Percentiles rank a stretch among this genome's conserved stretches.
phyloP scores from a whole-genome alignment of 108 stramenopile species.

The Skeletonema grethae region DNA sequence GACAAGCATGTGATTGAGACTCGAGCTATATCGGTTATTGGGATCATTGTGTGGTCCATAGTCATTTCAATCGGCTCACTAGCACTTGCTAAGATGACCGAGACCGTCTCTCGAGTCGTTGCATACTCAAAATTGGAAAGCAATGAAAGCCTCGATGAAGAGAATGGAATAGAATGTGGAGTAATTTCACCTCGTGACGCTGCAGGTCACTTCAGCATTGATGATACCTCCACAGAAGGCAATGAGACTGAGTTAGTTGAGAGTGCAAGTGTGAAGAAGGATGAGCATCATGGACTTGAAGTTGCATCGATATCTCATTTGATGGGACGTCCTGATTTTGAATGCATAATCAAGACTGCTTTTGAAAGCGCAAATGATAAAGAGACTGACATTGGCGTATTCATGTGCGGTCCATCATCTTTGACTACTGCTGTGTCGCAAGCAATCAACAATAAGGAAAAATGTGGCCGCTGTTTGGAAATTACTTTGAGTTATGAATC shows the following conservation, averaged over 20 bases:
- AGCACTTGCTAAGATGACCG: conserved; percentile 6
- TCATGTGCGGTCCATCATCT: conserved; percentile 45
- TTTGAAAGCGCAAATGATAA: conserved; percentile 1
- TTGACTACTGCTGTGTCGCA: conserved; percentile 27
- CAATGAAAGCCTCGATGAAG: background rate
- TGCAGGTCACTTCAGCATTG: background rate
- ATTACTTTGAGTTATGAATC: background rate
- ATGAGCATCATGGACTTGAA: background rate
- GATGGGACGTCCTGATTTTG: conserved; percentile 17
- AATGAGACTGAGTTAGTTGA: background rate
- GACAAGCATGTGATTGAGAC: conserved; percentile 26
- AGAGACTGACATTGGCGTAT: conserved; percentile 26
- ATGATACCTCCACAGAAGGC: background rate
- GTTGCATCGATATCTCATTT: conserved; percentile 7
- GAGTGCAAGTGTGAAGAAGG: background rate
- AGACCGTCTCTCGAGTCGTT: conserved; percentile 1
- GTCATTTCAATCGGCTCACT: conserved; percentile 8
- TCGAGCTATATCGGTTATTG: conserved; percentile 14
- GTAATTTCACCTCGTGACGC: background rate
- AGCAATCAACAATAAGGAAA: conserved; percentile 19
- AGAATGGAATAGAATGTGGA: conserved; percentile 15
- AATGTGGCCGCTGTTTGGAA: background rate
- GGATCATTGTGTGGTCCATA: conserved; percentile 13
- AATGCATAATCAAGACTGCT: conserved; percentile 1
- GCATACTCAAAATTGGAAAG: conserved; percentile 7